Evolutionary conservation across 192 early-diverging fungal species (phyloP).

Genomic region (Linnemannia elongata): DNA sequence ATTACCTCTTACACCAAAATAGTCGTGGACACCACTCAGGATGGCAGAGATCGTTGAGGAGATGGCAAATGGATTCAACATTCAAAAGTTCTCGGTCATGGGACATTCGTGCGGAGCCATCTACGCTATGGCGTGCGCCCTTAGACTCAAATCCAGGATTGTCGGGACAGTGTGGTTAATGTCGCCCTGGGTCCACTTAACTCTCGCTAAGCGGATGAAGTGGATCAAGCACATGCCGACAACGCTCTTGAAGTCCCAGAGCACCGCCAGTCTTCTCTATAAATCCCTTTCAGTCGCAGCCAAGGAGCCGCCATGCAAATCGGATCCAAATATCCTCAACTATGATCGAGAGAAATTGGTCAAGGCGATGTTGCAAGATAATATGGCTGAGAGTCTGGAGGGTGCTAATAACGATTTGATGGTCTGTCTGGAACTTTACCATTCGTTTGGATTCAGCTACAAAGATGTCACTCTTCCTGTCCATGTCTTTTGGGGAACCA

Average conservation of each 20-base stretch:
- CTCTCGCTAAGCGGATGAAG: slow-evolving; percentile 57
- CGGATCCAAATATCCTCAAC: slow-evolving; percentile 41
- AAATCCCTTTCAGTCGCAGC: slow-evolving; percentile 52
- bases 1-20: neutral
- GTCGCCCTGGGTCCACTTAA: slow-evolving; percentile 59
- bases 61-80: slow-evolving; percentile 58
- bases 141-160: slow-evolving; percentile 50
- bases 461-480: slow-evolving; percentile 59
- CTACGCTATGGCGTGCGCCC: slow-evolving; percentile 59
- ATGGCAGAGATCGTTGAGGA: slow-evolving; percentile 57
- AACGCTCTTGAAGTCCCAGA: slow-evolving; percentile 47
- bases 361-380: slow-evolving; percentile 57
- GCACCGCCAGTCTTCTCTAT: slow-evolving; percentile 53
- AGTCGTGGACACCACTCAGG: slow-evolving; percentile 54
- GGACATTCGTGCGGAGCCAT: slow-evolving; percentile 60
- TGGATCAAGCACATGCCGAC: slow-evolving; percentile 60
- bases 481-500: slow-evolving; percentile 62
- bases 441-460: slow-evolving; percentile 60
- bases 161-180: slow-evolving; percentile 59
- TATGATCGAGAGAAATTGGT: slow-evolving; percentile 56
- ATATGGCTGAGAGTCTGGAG: slow-evolving; percentile 53
- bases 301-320: slow-evolving; percentile 51
- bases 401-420: slow-evolving; percentile 60
- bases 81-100: slow-evolving; percentile 61
- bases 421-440: slow-evolving; percentile 55